Evolutionary conservation across 768 basidiomycete species (phyloP), one percentile per base, ranked within the genome.

Genomic region (Mycena galopus): DNA sequence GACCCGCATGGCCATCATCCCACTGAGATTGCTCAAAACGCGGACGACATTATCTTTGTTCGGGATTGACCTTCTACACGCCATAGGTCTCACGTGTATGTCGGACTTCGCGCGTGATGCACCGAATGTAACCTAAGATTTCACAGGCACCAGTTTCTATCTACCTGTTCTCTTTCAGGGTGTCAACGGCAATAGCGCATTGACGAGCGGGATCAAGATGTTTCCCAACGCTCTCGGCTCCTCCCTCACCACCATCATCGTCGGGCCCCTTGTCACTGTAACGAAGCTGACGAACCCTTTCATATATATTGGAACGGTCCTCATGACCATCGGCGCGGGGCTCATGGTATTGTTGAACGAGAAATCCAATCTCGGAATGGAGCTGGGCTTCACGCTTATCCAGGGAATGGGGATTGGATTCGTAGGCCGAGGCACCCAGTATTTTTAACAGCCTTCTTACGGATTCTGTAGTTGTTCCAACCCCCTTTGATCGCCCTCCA

Each of bases 151-250:
- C 23, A 59, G 27, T n/a, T 71, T 71, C 32, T 84, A 82, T 69
- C 72, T 84, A 0, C 82, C 83, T 19, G 80, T 82, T 17, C 82
- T 82, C 71, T 84, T 83, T 72, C 84, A 84, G 60, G 81, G 82
- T 0, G 77, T 76, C 44, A 79, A 79, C 65, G 76, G 73, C 35
- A 77, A 76, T 14, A 71, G 77, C 3, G 77, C 84, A 0, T 63
- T 83, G 32, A 65, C 61, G 4, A 77, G 79, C 23, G 81, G 82
- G 7, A 61, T 82, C 16, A 75, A 79, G 59, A 32, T 81, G 42
- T 79, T 84, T 65, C 74, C 76, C 6, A 42, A 73, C 44, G 71
- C 78, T 6, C 76, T 84, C 42, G 72, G 75, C 30, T 73, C 82
- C 35, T 79, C 83, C 0, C 80, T 82, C 23, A 33, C 78, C 25